These are phyloP conservation scores for Nicotiana noctiflora DNA, from an alignment of 257 asterid species.

Conservation along the genomic window DNA sequence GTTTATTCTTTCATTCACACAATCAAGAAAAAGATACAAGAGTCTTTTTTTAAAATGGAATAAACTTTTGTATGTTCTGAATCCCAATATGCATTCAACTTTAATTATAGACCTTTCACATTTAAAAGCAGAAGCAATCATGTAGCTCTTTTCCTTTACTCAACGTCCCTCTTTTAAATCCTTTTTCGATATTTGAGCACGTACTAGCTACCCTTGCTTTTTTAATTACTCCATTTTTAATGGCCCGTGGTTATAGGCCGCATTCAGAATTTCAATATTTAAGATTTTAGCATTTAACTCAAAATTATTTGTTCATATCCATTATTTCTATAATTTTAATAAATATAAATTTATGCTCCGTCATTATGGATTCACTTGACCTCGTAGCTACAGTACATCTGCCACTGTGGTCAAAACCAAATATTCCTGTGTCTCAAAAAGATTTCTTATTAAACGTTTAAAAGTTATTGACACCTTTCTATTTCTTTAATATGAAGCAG, in stretches of 20 bases:
- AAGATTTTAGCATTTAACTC: no score
- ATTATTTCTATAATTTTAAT: no score
- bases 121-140: conserved; percentile 51
- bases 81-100: conserved; percentile 32
- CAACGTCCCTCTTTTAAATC: conserved; percentile 14
- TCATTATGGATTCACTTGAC: no score
- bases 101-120: conserved; percentile 23
- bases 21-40: conserved; percentile 17
- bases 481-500: no score
- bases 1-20: not conserved
- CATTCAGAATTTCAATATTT: no score
- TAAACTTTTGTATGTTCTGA: conserved; percentile 26
- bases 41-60: conserved; percentile 18
- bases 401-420: not conserved
- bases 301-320: no score
- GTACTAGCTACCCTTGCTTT: not conserved
- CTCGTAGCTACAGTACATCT: no score
- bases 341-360: no score
- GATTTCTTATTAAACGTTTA: no score
- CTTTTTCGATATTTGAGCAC: conserved; percentile 27
- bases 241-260: no score
- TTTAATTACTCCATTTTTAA: not conserved
- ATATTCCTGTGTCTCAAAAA: not conserved
- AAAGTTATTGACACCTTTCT: no score
- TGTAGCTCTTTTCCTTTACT: conserved; percentile 27